Conservation (phyloP, 2,329 filamentous ascomycete genomes). For the Spiromastix sp. region DNA sequence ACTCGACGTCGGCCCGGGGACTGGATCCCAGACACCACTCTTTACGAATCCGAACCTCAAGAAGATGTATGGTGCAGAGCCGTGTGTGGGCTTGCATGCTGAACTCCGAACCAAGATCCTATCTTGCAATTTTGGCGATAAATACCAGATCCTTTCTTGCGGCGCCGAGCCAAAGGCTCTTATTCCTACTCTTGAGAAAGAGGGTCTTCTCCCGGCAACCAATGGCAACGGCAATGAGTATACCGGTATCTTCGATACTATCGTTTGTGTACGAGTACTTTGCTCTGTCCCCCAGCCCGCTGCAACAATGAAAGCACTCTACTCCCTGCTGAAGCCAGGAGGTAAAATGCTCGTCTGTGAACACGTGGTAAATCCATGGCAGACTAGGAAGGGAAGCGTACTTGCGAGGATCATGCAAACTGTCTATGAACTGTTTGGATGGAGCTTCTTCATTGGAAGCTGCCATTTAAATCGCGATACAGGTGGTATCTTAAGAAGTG, state of each 20-base stretch:
- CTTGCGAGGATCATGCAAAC: conserved; percentile 37
- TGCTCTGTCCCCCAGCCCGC: conserved; percentile 43
- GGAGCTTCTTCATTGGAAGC: conserved; percentile 43
- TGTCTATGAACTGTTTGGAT: conserved; percentile 36
- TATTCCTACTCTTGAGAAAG: conserved; percentile 33
- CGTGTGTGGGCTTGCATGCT: conserved; percentile 37
- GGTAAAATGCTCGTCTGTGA: conserved; percentile 46
- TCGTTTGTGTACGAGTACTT: conserved; percentile 44
- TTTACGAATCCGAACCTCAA: conserved; percentile 35
- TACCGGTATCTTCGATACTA: conserved; percentile 42
- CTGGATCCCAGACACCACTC: conserved; percentile 39
- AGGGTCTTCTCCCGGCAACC: conserved; percentile 26
- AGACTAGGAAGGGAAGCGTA: conserved; percentile 34
- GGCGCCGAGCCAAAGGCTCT: conserved; percentile 38
- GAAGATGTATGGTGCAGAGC: conserved; percentile 46
- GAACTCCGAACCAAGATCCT: conserved; percentile 32
- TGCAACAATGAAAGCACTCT: conserved; percentile 37
- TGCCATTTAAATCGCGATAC: conserved; percentile 44
- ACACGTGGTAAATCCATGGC: conserved; percentile 45
- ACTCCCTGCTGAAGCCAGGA: conserved; percentile 43
- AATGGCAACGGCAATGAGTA: conserved; percentile 6
- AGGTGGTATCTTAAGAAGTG: conserved; percentile 30
- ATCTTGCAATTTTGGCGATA: conserved; percentile 31
- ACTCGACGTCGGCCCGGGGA: conserved; percentile 43
- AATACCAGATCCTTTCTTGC: conserved; percentile 41